phyloP scores from a whole-genome alignment of 75 land plant genomes.

The Azolla pinnata region DNA sequence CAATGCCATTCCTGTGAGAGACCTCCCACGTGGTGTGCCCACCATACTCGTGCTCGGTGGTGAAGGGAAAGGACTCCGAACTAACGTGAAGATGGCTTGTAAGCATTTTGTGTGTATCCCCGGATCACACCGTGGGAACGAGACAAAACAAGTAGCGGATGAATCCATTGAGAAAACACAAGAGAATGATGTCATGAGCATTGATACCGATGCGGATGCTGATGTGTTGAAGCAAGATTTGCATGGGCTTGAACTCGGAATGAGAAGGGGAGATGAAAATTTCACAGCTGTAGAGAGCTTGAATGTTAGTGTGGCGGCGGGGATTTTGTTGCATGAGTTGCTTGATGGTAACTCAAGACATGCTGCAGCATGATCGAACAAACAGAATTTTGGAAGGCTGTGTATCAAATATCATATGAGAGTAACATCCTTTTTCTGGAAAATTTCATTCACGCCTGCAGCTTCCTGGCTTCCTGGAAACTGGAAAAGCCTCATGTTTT shows the following conservation, averaged over 20 bases:
- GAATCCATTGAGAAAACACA: not conserved
- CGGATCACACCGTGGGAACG: too few relatives aligned
- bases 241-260: slow-evolving; percentile 4
- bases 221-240: slow-evolving; percentile 27
- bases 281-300: slow-evolving; percentile 89
- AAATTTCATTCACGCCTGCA: too few relatives aligned
- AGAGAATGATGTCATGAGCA: slow-evolving; percentile 6
- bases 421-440: too few relatives aligned
- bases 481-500: too few relatives aligned
- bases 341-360: too few relatives aligned
- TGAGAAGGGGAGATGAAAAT: not conserved
- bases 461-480: too few relatives aligned
- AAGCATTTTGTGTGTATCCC: slow-evolving; percentile 63
- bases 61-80: slow-evolving; percentile 88
- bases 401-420: too few relatives aligned
- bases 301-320: slow-evolving; percentile 99
- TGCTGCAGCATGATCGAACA: too few relatives aligned
- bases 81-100: slow-evolving; percentile 74
- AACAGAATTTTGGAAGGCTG: too few relatives aligned
- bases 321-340: slow-evolving; percentile 81
- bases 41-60: slow-evolving; percentile 90
- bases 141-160: too few relatives aligned
- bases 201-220: slow-evolving; percentile 9
- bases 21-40: slow-evolving; percentile 48
- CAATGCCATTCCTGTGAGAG: slow-evolving; percentile 41